Percentiles rank a stretch among this genome's conserved stretches.
Evolutionary conservation across 2,329 filamentous ascomycete genomes (phyloP).

Genomic region (Aureobasidium sp.): DNA sequence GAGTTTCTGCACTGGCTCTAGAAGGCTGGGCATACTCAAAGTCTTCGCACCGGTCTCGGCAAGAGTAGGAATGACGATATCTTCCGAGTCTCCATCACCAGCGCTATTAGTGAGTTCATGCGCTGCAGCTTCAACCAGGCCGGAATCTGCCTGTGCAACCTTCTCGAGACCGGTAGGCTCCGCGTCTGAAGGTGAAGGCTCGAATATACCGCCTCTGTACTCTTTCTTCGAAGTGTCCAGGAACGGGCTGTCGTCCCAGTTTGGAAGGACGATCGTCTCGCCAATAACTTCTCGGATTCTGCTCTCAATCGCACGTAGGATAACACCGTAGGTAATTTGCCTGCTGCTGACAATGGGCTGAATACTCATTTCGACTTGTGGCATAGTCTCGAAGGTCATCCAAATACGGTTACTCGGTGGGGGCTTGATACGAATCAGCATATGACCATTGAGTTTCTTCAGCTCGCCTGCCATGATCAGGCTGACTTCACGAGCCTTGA

Average conservation of each 20-base stretch:
- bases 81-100: conserved; percentile 2
- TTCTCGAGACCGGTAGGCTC: conserved; percentile 7
- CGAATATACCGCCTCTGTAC: conserved; percentile 81
- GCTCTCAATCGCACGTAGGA: conserved; percentile 88
- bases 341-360: conserved; percentile 92
- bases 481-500: conserved; percentile 85
- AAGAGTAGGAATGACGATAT: conserved; percentile 2
- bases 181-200: conserved; percentile 2
- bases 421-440: conserved; percentile 81
- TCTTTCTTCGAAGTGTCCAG: conserved; percentile 68
- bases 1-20: conserved; percentile 10
- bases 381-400: conserved; percentile 90
- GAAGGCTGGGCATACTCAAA: conserved; percentile 18
- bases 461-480: conserved; percentile 78
- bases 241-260: conserved; percentile 95
- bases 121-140: background rate
- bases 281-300: conserved; percentile 88
- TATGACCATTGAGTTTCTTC: conserved; percentile 76
- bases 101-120: conserved; percentile 2
- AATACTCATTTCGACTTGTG: conserved; percentile 87
- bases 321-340: conserved; percentile 90
- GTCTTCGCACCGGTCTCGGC: conserved; percentile 14
- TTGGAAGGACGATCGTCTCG: conserved; percentile 83
- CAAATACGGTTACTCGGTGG: conserved; percentile 94
- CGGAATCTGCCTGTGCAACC: background rate